Percentiles rank a stretch among this genome's conserved stretches.
Evolutionary conservation across 2,329 filamentous ascomycete genomes (phyloP).

Genomic region (Diplodia intermedia): DNA sequence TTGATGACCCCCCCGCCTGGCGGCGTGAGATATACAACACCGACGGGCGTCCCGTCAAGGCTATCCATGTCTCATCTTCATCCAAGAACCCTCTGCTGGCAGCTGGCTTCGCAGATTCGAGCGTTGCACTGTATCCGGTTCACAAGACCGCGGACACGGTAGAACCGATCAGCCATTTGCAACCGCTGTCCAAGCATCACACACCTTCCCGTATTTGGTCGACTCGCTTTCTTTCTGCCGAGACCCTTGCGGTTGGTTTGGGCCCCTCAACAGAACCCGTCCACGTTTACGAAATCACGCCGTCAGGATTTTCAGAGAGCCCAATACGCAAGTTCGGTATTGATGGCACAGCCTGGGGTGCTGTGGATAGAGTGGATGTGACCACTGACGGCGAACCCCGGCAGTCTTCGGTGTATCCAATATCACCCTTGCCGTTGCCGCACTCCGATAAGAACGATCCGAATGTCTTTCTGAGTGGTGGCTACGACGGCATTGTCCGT

Average conservation of each 20-base stretch:
- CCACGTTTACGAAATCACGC: constrained; percentile 58
- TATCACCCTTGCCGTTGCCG: constrained; percentile 50
- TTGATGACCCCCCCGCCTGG: constrained; percentile 4
- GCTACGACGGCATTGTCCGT: constrained; percentile 63
- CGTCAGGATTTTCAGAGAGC: constrained; percentile 50
- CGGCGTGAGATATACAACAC: constrained; percentile 50
- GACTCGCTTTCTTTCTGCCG: constrained; percentile 60
- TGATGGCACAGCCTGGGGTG: constrained; percentile 36
- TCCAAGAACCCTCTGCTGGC: constrained; percentile 55
- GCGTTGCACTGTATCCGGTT: constrained; percentile 57
- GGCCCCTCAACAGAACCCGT: constrained; percentile 53
- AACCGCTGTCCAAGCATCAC: neutral
- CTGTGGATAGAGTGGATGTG: constrained; percentile 37
- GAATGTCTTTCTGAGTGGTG: constrained; percentile 63
- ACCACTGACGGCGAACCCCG: constrained; percentile 41
- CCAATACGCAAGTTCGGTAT: constrained; percentile 51
- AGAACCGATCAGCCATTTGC: constrained; percentile 22
- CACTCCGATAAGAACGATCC: constrained; percentile 38
- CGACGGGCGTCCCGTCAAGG: constrained; percentile 53
- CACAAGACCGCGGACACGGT: constrained; percentile 32
- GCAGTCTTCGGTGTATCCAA: constrained; percentile 54
- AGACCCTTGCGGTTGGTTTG: constrained; percentile 60
- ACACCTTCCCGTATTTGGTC: constrained; percentile 54
- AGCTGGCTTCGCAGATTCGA: constrained; percentile 56
- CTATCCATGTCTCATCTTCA: constrained; percentile 55